Evolutionary conservation across 441 rosid genomes (phyloP).

Genomic region (Arabidopsis hybrid): DNA sequence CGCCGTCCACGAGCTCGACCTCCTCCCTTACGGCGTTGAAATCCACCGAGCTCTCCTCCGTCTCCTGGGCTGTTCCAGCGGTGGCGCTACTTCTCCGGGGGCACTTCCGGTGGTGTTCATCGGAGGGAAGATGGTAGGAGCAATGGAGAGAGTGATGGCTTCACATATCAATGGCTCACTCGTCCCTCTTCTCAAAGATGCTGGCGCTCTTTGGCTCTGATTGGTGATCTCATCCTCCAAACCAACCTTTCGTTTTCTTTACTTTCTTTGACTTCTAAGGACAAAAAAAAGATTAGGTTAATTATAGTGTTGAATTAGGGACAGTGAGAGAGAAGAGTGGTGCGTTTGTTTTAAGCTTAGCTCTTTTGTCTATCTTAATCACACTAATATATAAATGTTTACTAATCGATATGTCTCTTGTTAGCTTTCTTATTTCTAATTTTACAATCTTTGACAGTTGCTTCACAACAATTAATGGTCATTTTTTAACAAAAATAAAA

Average conservation of each 20-base stretch:
- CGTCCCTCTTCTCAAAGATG: slow-evolving; percentile 85
- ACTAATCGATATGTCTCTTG: background rate
- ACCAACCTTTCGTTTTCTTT: background rate
- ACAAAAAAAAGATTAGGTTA: slow-evolving; percentile 22
- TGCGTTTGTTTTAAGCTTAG: slow-evolving; percentile 44
- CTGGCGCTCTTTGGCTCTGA: slow-evolving; percentile 97
- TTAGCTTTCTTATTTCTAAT: slow-evolving; percentile 17
- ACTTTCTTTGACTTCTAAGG: background rate
- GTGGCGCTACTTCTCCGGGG: slow-evolving; percentile 15
- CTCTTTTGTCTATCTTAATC: slow-evolving; percentile 39
- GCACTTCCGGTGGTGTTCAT: slow-evolving; percentile 72
- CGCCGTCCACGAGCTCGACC: slow-evolving; percentile 75
- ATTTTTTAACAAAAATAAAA: background rate
- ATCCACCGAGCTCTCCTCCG: slow-evolving; percentile 39
- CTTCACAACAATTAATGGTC: background rate
- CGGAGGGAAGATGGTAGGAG: slow-evolving; percentile 85
- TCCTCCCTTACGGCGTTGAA: slow-evolving; percentile 46
- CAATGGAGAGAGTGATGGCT: slow-evolving; percentile 85
- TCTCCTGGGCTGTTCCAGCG: slow-evolving; percentile 38
- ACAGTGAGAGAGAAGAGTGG: slow-evolving; percentile 38
- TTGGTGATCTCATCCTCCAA: slow-evolving; percentile 32
- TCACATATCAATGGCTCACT: slow-evolving; percentile 88
- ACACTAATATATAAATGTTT: slow-evolving; percentile 29
- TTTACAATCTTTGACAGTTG: background rate
- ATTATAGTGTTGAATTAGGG: slow-evolving; percentile 31